These are phyloP conservation scores for Aphanomyces cochlioides DNA, from an alignment of 352 stramenopile species.

Conservation along the genomic window DNA sequence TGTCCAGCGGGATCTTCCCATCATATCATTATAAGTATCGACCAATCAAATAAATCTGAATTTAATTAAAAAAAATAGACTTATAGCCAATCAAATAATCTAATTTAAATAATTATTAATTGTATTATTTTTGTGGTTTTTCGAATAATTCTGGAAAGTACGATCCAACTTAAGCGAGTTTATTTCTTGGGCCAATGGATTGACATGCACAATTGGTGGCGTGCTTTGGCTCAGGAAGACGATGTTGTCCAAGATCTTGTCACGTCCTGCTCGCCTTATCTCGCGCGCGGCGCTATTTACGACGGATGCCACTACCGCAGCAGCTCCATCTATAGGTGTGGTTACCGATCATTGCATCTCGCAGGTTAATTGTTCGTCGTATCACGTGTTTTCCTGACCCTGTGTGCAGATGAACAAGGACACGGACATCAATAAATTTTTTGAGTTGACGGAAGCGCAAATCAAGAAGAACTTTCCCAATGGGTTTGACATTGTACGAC, in stretches of 20 bases:
- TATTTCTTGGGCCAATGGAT: constrained; percentile 2
- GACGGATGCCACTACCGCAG: not conserved
- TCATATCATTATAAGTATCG: too few relatives aligned
- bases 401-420: constrained; percentile 46
- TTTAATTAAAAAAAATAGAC: too few relatives aligned
- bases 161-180: not conserved
- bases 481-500: constrained; percentile 34
- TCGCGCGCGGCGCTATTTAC: constrained; percentile 15
- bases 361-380: constrained; percentile 2
- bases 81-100: not conserved
- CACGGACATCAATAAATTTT: constrained; percentile 69
- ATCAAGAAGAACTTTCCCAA: constrained; percentile 72
- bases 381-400: not conserved
- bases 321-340: not conserved
- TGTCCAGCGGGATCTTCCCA: too few relatives aligned
- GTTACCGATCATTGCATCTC: constrained; percentile 9
- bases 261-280: constrained; percentile 5
- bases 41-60: too few relatives aligned
- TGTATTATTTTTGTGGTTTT: too few relatives aligned
- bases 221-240: not conserved
- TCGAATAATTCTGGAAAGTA: too few relatives aligned
- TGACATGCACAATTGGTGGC: constrained; percentile 23
- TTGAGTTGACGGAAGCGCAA: constrained; percentile 67
- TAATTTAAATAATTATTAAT: too few relatives aligned
- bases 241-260: constrained; percentile 22